Base-by-base conservation (phyloP, 306 rosid species). In the Canavalia ensiformis region DNA sequence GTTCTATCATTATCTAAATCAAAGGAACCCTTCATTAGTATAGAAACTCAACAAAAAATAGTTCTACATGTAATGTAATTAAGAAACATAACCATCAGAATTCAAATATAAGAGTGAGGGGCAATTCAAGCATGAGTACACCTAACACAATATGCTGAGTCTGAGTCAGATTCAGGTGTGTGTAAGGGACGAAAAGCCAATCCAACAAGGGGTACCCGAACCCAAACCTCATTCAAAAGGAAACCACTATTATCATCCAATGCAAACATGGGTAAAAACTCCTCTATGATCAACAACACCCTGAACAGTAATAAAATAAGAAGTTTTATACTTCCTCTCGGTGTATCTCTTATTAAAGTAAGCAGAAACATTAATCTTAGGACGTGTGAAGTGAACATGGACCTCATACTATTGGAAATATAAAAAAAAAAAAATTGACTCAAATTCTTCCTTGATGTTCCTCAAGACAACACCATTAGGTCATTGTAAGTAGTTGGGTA, bases 181-280 rank as follows among this genome's bases (percentile, higher is more conserved):
- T 82, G 39, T 91, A 94, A 12, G 98, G 98, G 39, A 94, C 98
- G 74, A 94, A 71, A 69, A 94, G 90, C 98, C 98, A 94, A 58
- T 94, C 98, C 95, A 91, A 58, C 58, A 94, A 60, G 62, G 98
- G 98, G 72, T 86, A 90, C 33, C 98, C 93, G 0, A 13, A 94
- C 80, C 97, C 98, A 94, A 10, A 90, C 87, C 6, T 88, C 94
- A 35, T 87, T 89, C 1, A 90, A 58, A 18, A 90, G 74, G 0
- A 95, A 95, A 12, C 88, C 89, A 45, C 75, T 85, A 35, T 79
- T 84, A 0, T 95, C 98, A 94, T 0, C 98, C 98, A 25, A 94
- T 94, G 59, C 98, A 94, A 0, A 94, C 95, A 37, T 94, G 97
- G 0, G 95, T 82, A 35, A 91, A 94, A 7, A 90, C 91, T 39